These are phyloP conservation scores for Monascus purpureus DNA, from an alignment of 495 filamentous ascomycete genomes.

Conservation along the genomic window DNA sequence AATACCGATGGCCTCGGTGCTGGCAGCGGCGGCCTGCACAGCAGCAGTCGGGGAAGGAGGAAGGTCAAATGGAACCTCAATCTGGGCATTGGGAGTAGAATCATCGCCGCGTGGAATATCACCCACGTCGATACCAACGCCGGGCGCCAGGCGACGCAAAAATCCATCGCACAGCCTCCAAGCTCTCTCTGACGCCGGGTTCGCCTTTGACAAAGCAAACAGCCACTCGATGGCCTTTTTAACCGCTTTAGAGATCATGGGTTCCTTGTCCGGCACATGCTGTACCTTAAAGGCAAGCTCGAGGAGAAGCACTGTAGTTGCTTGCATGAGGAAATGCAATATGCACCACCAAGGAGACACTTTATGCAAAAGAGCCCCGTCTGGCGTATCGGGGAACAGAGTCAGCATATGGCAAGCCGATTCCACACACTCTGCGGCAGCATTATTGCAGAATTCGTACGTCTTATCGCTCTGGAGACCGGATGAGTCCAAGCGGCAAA, in stretches of 20 bases:
- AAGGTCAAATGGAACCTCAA: slow-evolving; percentile 3
- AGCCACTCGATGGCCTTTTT: slow-evolving; percentile 44
- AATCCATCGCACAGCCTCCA: slow-evolving; percentile 37
- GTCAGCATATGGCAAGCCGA: slow-evolving; percentile 41
- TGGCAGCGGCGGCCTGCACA: slow-evolving; percentile 2
- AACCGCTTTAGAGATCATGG: slow-evolving; percentile 35
- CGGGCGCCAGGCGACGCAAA: slow-evolving; percentile 29
- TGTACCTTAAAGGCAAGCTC: slow-evolving; percentile 40
- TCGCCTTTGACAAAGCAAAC: slow-evolving; percentile 28
- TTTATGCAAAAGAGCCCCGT: slow-evolving; percentile 28
- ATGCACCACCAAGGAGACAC: slow-evolving; percentile 49
- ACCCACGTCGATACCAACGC: slow-evolving; percentile 14
- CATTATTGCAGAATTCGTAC: slow-evolving; percentile 34
- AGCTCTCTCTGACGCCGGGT: slow-evolving; percentile 32
- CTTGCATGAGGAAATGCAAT: slow-evolving; percentile 49
- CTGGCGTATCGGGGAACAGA: slow-evolving; percentile 34
- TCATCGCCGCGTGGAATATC: slow-evolving; percentile 16
- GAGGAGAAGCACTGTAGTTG: slow-evolving; percentile 41
- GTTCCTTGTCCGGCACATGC: slow-evolving; percentile 39
- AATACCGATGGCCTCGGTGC: slow-evolving; percentile 9
- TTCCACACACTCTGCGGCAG: slow-evolving; percentile 41
- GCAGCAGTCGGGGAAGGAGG: slow-evolving; percentile 1
- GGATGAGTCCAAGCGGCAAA: slow-evolving; percentile 38
- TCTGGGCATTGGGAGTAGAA: slow-evolving; percentile 1
- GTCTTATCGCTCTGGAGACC: slow-evolving; percentile 16